These are phyloP conservation scores for Esteya vermicola DNA, from an alignment of 2,329 filamentous ascomycete species.

Conservation along the genomic window DNA sequence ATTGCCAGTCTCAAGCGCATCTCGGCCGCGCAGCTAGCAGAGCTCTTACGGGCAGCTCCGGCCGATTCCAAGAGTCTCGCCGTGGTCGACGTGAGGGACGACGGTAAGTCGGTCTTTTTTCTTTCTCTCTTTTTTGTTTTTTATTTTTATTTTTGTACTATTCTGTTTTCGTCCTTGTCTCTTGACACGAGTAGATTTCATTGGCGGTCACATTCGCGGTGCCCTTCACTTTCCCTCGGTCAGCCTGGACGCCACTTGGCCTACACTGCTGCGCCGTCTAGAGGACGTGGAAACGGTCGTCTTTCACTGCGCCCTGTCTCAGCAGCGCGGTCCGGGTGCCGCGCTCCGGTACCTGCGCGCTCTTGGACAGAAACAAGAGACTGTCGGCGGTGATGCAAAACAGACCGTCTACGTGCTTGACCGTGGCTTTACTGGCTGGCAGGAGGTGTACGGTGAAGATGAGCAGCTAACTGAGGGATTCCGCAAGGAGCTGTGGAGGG, in stretches of 20 bases:
- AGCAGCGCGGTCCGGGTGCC: slow-evolving; percentile 76
- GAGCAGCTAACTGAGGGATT: slow-evolving; percentile 71
- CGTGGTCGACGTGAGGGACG: slow-evolving; percentile 81
- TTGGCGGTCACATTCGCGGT: slow-evolving; percentile 77
- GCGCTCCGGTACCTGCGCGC: slow-evolving; percentile 69
- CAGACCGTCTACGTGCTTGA: slow-evolving; percentile 76
- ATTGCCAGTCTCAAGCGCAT: slow-evolving; percentile 54
- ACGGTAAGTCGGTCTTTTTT: slow-evolving; percentile 33
- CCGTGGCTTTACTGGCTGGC: slow-evolving; percentile 77
- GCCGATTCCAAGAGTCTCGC: slow-evolving; percentile 38
- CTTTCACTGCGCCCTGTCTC: slow-evolving; percentile 87
- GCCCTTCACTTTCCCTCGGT: slow-evolving; percentile 62
- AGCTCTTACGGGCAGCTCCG: slow-evolving; percentile 42
- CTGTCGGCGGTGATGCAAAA: slow-evolving; percentile 5
- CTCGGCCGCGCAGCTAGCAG: slow-evolving; percentile 51
- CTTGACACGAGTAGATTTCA: slow-evolving; percentile 46
- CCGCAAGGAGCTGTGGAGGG: slow-evolving; percentile 66
- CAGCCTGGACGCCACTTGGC: slow-evolving; percentile 61
- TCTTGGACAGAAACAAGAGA: slow-evolving; percentile 28
- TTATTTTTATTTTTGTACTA: not conserved
- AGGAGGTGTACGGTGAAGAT: slow-evolving; percentile 69
- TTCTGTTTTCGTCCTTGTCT: not conserved
- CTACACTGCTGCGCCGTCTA: slow-evolving; percentile 68
- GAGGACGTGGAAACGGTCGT: slow-evolving; percentile 69
- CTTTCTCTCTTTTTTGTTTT: not conserved